Percentiles rank a stretch among this genome's conserved stretches.
These are phyloP conservation scores for Colletotrichum tanaceti DNA, from an alignment of 2,329 filamentous ascomycete species.

Conservation along the genomic window DNA sequence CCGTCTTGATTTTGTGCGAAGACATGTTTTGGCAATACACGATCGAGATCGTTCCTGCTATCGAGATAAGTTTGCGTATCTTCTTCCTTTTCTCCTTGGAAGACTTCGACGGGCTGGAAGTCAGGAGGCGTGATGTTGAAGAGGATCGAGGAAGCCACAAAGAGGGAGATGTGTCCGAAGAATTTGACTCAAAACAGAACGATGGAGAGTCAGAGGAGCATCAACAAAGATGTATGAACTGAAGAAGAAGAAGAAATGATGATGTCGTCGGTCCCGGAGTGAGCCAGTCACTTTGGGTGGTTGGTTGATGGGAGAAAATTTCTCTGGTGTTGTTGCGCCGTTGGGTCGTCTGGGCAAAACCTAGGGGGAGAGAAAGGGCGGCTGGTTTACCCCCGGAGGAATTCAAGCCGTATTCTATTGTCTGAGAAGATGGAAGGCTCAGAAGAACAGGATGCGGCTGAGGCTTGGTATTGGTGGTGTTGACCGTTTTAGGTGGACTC, in stretches of 20 bases:
- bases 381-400: constrained; percentile 22
- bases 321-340: constrained; percentile 16
- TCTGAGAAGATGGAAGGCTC: constrained; percentile 22
- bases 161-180: constrained; percentile 18
- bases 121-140: constrained; percentile 8
- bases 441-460: constrained; percentile 12
- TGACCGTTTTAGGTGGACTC: constrained; percentile 2
- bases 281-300: constrained; percentile 32
- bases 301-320: constrained; percentile 12
- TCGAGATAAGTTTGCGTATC: background rate
- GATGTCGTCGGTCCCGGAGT: constrained; percentile 14
- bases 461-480: constrained; percentile 9
- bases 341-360: constrained; percentile 11
- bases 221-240: constrained; percentile 12
- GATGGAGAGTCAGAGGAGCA: constrained; percentile 33
- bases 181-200: constrained; percentile 32
- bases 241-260: constrained; percentile 20
- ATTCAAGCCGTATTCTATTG: constrained; percentile 8
- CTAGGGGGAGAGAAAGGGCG: constrained; percentile 9
- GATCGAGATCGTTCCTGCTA: constrained; percentile 10
- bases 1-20: constrained; percentile 31
- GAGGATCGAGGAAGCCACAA: constrained; percentile 11
- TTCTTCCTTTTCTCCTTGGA: constrained; percentile 6
- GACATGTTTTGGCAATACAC: constrained; percentile 22
- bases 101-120: background rate